Evolutionary conservation across 345 rosid genomes (phyloP).

Genomic region (Sisymbrium altissimum): DNA sequence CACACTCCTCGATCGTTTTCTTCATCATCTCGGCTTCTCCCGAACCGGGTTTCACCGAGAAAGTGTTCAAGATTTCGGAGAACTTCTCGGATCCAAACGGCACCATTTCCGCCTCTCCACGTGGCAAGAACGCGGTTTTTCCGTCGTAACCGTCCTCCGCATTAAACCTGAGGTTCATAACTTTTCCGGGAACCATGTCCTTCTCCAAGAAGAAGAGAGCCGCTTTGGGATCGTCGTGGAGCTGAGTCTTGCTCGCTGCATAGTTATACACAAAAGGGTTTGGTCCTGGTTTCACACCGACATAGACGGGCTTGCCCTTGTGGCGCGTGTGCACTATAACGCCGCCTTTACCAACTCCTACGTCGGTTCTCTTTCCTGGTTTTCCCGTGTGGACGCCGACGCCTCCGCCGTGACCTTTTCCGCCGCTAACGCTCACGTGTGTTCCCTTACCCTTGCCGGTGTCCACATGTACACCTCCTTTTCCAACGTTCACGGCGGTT

Average conservation of each 20-base stretch:
- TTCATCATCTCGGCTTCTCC: slow-evolving; percentile 60
- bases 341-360: slow-evolving; percentile 81
- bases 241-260: slow-evolving; percentile 65
- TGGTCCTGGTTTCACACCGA: slow-evolving; percentile 49
- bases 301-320: slow-evolving; percentile 65
- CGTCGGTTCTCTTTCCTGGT: slow-evolving; percentile 49
- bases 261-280: slow-evolving; percentile 31
- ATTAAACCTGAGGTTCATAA: slow-evolving; percentile 58
- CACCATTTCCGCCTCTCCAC: slow-evolving; percentile 50
- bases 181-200: slow-evolving; percentile 51
- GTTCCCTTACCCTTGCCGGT: slow-evolving; percentile 58
- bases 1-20: slow-evolving; percentile 67
- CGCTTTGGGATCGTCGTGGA: slow-evolving; percentile 52
- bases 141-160: slow-evolving; percentile 39
- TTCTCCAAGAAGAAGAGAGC: slow-evolving; percentile 87
- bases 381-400: slow-evolving; percentile 49
- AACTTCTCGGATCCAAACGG: slow-evolving; percentile 67
- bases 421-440: slow-evolving; percentile 43
- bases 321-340: slow-evolving; percentile 49
- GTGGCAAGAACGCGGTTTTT: slow-evolving; percentile 57
- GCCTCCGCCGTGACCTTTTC: slow-evolving; percentile 40
- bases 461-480: slow-evolving; percentile 60
- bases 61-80: slow-evolving; percentile 45
- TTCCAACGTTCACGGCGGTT: slow-evolving; percentile 50
- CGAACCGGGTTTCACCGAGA: slow-evolving; percentile 59